Base-by-base conservation (phyloP, 1,284 basidiomycete species). In the Ganoderma multipileum region DNA sequence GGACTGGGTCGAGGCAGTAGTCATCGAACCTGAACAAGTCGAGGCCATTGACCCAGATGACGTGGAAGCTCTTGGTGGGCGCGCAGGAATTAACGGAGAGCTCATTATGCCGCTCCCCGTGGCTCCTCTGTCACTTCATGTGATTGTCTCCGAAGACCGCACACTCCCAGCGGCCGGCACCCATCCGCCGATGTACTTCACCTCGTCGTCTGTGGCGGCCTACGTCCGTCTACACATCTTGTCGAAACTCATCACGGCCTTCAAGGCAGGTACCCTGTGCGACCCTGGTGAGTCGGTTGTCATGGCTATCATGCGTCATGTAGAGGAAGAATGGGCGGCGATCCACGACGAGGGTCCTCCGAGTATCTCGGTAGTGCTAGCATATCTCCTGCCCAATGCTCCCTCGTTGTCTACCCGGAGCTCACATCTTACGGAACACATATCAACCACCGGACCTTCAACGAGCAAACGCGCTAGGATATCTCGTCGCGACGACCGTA, bases 171-270 rank as follows among this genome's bases (percentile, higher is more conserved):
- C 76, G 87, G 90, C 18, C 83, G 87, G 44, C 4, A 84, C 85
- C 69, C 83, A 89, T 6, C 95, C 95, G 0, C 81, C 89, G 0
- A 89, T 96, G 79, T 97, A 91, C 77, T 81, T 98, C 67, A 87
- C 91, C 0, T 96, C 95, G 1, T 77, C 81, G 0, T 87, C 87
- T 0, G 83, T 94, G 7, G 89, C 96, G 0, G 87, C 95, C 0
- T 98, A 98, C 79, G 84, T 98, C 70, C 90, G 95, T 41, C 87
- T 98, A 0, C 90, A 97, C 74, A 85, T 98, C 20, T 86, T 95
- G n/a, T 86, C 89, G 2, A 83, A 84, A 50, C 82, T 95, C 18
- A 82, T 95, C 9, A 68, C 76, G 6, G 85, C 85, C 11, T 84
- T 91, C 79, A 81, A 86, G 68, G 80, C 81, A 18, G 84, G 83